Conservation (phyloP, 805 yeast species). For the Pichia cephalocereana region DNA sequence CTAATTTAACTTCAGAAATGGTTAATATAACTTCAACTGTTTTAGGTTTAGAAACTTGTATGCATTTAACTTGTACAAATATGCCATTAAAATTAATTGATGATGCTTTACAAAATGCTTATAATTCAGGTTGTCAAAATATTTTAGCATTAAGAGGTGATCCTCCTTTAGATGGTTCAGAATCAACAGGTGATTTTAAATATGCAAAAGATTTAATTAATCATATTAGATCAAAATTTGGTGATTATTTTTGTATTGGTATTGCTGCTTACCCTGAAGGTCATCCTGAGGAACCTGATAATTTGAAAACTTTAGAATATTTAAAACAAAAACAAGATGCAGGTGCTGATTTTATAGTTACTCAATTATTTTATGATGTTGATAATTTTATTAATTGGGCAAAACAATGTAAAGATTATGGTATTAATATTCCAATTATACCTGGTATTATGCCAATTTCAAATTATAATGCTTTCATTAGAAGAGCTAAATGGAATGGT, state of each 20-base stretch:
- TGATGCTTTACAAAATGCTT: constrained; percentile 76
- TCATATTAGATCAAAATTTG: constrained; percentile 69
- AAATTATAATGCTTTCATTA: constrained; percentile 84
- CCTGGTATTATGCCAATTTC: constrained; percentile 99
- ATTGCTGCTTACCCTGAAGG: constrained; percentile 98
- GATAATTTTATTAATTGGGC: constrained; percentile 85
- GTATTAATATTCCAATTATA: constrained; percentile 77
- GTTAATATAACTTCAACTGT: constrained; percentile 86
- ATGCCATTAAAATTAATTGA: constrained; percentile 80
- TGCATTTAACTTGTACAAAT: constrained; percentile 96
- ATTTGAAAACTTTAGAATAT: constrained; percentile 42
- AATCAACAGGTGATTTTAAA: constrained; percentile 72
- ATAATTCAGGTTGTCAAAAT: constrained; percentile 88
- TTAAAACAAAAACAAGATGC: constrained; percentile 86
- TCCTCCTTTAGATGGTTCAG: constrained; percentile 72
- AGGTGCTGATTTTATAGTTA: constrained; percentile 89
- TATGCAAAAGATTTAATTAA: constrained; percentile 81
- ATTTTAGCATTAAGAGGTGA: constrained; percentile 94
- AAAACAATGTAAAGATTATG: constrained; percentile 52
- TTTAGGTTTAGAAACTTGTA: constrained; percentile 89
- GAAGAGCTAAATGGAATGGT: constrained; percentile 94
- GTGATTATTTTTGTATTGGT: constrained; percentile 87
- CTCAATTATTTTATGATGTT: constrained; percentile 95
- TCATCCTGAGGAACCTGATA: constrained; percentile 75
- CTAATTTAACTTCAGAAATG: constrained; percentile 81